Evolutionary conservation across 768 basidiomycete species (phyloP).

Genomic region (Lyophyllum shimeji): DNA sequence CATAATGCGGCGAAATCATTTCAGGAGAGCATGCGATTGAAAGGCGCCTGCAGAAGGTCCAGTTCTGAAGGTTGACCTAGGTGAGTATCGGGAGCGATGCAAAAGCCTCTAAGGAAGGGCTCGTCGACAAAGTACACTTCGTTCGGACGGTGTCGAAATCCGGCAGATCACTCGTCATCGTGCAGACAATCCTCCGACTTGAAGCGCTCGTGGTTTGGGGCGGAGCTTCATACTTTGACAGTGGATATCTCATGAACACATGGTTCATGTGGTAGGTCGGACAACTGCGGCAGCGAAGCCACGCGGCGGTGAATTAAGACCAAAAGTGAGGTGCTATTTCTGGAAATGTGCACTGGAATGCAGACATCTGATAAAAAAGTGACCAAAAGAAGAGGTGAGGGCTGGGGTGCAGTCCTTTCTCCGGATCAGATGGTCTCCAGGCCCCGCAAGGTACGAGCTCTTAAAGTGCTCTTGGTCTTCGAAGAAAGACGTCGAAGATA

Average conservation of each 20-base stretch:
- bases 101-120: background rate
- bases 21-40: background rate
- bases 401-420: background rate
- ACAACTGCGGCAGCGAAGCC: constrained; percentile 1
- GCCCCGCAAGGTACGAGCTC: background rate
- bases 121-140: background rate
- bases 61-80: constrained; percentile 1
- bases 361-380: background rate
- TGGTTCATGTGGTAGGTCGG: background rate
- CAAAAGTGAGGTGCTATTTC: background rate
- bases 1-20: background rate
- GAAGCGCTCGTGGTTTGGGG: background rate
- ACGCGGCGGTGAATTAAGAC: background rate
- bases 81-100: background rate
- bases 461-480: background rate
- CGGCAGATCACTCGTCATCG: background rate
- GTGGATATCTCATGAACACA: background rate
- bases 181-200: no score
- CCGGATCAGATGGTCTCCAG: constrained; percentile 15
- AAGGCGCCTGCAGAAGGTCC: background rate
- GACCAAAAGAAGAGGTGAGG: background rate
- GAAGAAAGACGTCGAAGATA: background rate
- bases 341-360: background rate
- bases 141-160: background rate
- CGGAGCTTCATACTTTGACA: background rate